A percentile compares a stretch with the other conserved stretches of the same genome.
Conservation (phyloP, 2,329 filamentous ascomycete genomes). For the Aspergillus tubingensis region DNA sequence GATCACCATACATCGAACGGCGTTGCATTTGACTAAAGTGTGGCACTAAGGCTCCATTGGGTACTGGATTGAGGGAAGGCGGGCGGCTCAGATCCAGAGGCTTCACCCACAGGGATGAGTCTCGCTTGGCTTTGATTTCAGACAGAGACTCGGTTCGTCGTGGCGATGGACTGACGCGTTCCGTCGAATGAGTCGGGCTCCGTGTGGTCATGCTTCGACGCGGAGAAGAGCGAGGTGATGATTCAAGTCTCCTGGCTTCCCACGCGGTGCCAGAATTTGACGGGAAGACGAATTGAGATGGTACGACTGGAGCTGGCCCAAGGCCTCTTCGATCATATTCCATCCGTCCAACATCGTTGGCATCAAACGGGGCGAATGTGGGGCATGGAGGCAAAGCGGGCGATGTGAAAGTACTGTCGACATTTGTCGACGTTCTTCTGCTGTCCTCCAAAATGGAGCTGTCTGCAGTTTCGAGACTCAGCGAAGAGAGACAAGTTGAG, state of each 20-base stretch:
- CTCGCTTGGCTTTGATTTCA: constrained; percentile 22
- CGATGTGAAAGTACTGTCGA: constrained; percentile 33
- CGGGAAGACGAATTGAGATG: constrained; percentile 30
- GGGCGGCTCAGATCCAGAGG: constrained; percentile 19
- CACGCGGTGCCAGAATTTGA: constrained; percentile 26
- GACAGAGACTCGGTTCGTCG: constrained; percentile 36
- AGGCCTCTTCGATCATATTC: constrained; percentile 33
- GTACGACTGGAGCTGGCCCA: constrained; percentile 26
- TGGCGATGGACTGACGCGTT: constrained; percentile 28
- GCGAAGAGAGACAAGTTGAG: constrained; percentile 38
- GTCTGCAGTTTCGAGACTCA: constrained; percentile 42
- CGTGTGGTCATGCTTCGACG: constrained; percentile 40
- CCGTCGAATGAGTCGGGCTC: constrained; percentile 27
- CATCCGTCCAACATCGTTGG: constrained; percentile 38
- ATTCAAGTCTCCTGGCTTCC: constrained; percentile 25
- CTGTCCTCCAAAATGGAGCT: constrained; percentile 42
- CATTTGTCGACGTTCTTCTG: constrained; percentile 27
- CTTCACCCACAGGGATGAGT: constrained; percentile 16
- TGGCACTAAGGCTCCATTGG: constrained; percentile 19
- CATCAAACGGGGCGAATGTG: constrained; percentile 39
- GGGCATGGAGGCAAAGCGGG: constrained; percentile 37
- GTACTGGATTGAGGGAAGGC: constrained; percentile 14
- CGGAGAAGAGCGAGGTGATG: constrained; percentile 26
- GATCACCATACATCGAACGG: constrained; percentile 23
- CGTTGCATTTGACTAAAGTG: constrained; percentile 30